Base-by-base conservation (phyloP, 176 grass and related monocot genomes). In the Oryza officinalis region DNA sequence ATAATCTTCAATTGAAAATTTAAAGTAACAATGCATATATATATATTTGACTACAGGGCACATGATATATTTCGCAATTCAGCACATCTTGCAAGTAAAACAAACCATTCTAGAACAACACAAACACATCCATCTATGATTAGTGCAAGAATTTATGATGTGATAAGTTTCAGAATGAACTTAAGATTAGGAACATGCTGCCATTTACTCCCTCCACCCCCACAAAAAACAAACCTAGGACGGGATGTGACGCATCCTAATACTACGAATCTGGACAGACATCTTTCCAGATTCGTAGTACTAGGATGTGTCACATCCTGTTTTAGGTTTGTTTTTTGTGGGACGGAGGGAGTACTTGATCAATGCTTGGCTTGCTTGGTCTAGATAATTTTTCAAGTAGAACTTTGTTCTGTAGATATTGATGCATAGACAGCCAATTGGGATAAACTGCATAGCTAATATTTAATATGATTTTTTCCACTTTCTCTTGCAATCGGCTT, bases 111-210 rank as follows among this genome's bases (percentile, higher is more conserved):
- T 81, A 59, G 15, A 20, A 65, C 1, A 13, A 68, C 22, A 46
- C 13, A 31, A 67, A 79, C 64, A 23, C 18, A 13, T 32, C 1
- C 18, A 80, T 76, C 6, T 69, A 8, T 2, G 68, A n/a, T 5
- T 46, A 69, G 1, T 10, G 10, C 80, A 71, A 25, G 7, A 49
- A 31, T n/a, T 78, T 43, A 72, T 10, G 35, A 30, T 72, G 35
- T 63, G 68, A 31, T 63, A 82, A 82, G 52, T 17, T 61, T 82
- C 25, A 63, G 25, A 30, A 63, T 28, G 33, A 61, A 25, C 9
- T 61, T 61, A 25, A 61, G 57, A 1, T 25, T 4, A 61, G 57
- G 47, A 50, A 61, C 10, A 25, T 61, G 57, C 57, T 61, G 1
- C 67, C 52, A 27, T 80, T 80, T 6, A 14, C 28, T 30, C 28